A percentile compares a stretch with the other conserved stretches of the same genome.
Evolutionary conservation across 306 rosid species (phyloP).

Genomic region (Styphnolobium japonicum): DNA sequence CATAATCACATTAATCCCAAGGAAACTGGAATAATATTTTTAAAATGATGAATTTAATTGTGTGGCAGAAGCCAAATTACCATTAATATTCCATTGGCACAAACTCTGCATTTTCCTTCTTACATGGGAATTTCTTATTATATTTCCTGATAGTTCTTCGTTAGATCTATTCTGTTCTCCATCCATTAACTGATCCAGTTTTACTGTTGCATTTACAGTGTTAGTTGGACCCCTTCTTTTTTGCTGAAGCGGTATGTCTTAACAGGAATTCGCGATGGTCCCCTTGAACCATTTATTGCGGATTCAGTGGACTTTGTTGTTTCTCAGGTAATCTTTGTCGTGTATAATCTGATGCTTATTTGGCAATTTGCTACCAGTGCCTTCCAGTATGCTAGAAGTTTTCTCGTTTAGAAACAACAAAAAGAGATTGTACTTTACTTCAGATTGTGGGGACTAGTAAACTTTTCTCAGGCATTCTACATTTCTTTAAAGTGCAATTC

Average conservation of each 20-base stretch:
- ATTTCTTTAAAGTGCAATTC: slow-evolving; percentile 11
- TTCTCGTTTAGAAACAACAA: not conserved
- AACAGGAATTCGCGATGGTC: slow-evolving; percentile 98
- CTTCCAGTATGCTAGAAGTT: slow-evolving; percentile 2
- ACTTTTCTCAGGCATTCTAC: not conserved
- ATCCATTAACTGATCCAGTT: slow-evolving; percentile 37
- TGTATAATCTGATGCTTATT: slow-evolving; percentile 22
- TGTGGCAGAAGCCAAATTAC: not conserved
- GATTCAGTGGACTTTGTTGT: slow-evolving; percentile 99
- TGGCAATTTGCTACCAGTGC: not conserved
- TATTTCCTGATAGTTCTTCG: slow-evolving; percentile 8
- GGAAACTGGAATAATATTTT: slow-evolving; percentile 11
- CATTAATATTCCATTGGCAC: not conserved
- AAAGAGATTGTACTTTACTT: not conserved
- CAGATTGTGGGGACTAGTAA: not conserved
- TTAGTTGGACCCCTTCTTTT: slow-evolving; percentile 97
- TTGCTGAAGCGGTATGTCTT: slow-evolving; percentile 93
- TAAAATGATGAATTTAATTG: slow-evolving; percentile 6
- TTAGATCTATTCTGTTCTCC: slow-evolving; percentile 14
- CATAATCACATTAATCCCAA: slow-evolving; percentile 7
- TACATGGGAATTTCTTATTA: not conserved
- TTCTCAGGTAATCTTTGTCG: slow-evolving; percentile 76
- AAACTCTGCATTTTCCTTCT: not conserved
- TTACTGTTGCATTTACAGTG: slow-evolving; percentile 55
- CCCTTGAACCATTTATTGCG: slow-evolving; percentile 97